Percentiles rank a stretch among this genome's conserved stretches.
These are phyloP conservation scores for Pinus taeda DNA, from an alignment of 75 land plant species.

Conservation along the genomic window DNA sequence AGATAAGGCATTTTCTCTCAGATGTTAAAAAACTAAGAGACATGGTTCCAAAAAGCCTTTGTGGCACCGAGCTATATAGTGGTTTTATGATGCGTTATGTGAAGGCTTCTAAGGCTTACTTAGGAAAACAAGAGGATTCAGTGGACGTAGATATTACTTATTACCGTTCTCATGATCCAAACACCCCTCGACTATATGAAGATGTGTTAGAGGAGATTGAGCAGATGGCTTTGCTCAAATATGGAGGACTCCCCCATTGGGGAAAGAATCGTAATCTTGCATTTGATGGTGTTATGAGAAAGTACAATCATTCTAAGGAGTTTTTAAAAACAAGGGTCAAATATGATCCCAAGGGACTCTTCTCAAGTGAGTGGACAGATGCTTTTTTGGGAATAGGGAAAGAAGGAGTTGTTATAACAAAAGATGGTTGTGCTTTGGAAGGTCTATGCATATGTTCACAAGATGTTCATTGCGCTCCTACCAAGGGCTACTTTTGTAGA, in stretches of 20 bases:
- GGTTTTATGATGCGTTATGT: constrained; percentile 39
- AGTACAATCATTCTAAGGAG: constrained; percentile 33
- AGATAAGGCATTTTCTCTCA: constrained; percentile 42
- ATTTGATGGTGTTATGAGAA: constrained; percentile 38
- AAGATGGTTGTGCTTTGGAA: constrained; percentile 71
- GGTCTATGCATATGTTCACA: constrained; percentile 71
- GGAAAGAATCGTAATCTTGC: constrained; percentile 80
- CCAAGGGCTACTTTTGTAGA: constrained; percentile 48
- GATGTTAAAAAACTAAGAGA: constrained; percentile 59
- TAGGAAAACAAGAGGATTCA: constrained; percentile 55
- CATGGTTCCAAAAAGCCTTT: constrained; percentile 35
- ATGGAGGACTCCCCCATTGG: constrained; percentile 75
- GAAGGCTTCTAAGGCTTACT: constrained; percentile 40
- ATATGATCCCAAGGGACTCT: constrained; percentile 68
- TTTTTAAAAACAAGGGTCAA: constrained; percentile 44
- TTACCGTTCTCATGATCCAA: constrained; percentile 51
- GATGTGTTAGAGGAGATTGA: constrained; percentile 79
- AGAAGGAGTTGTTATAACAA: constrained; percentile 12
- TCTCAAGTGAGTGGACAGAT: constrained; percentile 76
- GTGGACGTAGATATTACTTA: constrained; percentile 61
- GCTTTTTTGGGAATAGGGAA: constrained; percentile 47
- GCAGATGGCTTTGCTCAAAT: constrained; percentile 69
- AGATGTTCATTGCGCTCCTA: constrained; percentile 72
- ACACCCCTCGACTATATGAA: constrained; percentile 55
- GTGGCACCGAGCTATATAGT: constrained; percentile 63